phyloP scores from a whole-genome alignment of 2,329 filamentous ascomycete genomes.

The Aureobasidium sp. region DNA sequence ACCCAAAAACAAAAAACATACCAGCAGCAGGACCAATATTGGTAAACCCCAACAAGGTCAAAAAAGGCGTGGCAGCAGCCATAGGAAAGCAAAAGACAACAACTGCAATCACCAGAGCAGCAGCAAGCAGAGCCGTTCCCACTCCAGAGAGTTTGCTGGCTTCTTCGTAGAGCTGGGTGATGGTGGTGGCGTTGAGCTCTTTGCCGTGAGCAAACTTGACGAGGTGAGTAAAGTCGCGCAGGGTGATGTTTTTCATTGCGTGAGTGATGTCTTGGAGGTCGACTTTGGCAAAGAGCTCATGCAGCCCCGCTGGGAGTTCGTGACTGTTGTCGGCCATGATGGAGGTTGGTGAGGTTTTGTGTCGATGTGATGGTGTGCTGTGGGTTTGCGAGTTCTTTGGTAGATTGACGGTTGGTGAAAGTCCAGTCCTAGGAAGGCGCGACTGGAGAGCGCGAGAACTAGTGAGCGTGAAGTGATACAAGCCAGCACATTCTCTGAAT shows the following conservation, averaged over 20 bases:
- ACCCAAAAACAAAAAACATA: neutral
- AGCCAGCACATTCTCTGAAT: no score
- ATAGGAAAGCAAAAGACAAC: neutral
- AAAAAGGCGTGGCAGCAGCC: neutral
- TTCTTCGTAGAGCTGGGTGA: conserved; percentile 4
- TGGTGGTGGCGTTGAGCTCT: neutral
- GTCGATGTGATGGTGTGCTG: neutral
- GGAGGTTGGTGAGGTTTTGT: neutral
- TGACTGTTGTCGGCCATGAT: neutral
- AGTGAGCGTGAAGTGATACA: neutral
- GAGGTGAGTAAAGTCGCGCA: neutral
- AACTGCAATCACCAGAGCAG: neutral
- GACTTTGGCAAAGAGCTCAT: neutral
- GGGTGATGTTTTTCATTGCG: neutral
- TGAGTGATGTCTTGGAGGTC: neutral
- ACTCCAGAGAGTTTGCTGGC: neutral
- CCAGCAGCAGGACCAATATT: neutral
- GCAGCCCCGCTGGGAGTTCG: neutral
- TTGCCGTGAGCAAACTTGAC: neutral
- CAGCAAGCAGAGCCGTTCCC: neutral
- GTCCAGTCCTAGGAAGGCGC: neutral
- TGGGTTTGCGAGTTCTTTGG: neutral
- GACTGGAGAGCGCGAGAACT: neutral
- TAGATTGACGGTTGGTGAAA: neutral
- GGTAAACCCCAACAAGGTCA: neutral